Evolutionary conservation across 495 filamentous ascomycete genomes (phyloP), one percentile per base, ranked within the genome.

Genomic region (Filosporella fistucella): DNA sequence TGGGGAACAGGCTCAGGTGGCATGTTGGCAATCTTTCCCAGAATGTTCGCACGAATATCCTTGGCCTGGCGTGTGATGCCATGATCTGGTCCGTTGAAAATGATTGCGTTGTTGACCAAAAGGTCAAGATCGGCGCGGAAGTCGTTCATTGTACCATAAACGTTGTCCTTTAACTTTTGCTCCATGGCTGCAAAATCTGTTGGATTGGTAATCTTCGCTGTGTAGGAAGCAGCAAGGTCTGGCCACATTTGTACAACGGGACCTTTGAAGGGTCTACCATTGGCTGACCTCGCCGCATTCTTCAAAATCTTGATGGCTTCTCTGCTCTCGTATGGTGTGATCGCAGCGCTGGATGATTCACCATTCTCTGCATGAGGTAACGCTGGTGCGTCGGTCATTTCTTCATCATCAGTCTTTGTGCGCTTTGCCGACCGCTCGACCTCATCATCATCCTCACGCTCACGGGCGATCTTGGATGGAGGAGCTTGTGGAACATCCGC

Each of bases 181-280:
- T 97, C 93, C 60, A 97, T 87, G 2, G 81, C 84, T 37, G 71
- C 72, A 11, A 98, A 74, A 61, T 96, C 93, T 73, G 91, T 88
- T 0, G 91, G 89, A 0, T 80, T 72, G 17, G 76, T 75, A 51
- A 98, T 77, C 53, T 87, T 77, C 2, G 74, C 70, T 2, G 67
- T 70, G 61, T 98, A 98, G 53, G 91, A 81, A 1, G 61, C 60
- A 62, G 68, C 70, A 17, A 80, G 47, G 0, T 5, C 14, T 14
- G 76, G 76, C 74, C 75, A 80, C 2, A 75, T 41, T 7, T 53
- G 52, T n/a, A 57, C 43, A 4, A 98, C 93, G 1, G 94, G 84
- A 32, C 80, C 76, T 36, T 72, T 68, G 63, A 96, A 97, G 26
- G 78, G 74, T 4, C 65, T 64, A 11, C 90, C 82, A 48, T 82